Evolutionary conservation across 345 rosid species (phyloP), one percentile per base, ranked within the genome.

Genomic region (Eucalyptus pumila): DNA sequence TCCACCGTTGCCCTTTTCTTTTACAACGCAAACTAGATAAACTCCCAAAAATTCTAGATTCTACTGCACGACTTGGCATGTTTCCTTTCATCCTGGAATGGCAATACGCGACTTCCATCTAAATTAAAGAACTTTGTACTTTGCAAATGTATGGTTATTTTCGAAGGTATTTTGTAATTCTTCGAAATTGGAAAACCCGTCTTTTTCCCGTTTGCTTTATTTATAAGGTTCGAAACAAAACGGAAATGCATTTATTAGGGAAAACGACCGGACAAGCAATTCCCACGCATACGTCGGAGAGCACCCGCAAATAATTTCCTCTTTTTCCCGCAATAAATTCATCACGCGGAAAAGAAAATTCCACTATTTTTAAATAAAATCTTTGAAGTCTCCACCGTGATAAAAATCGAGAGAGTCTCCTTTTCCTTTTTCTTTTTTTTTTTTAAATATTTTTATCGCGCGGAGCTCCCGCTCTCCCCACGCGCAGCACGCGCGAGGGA

Each of bases 341-440:
- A 34, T 72, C 26, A 19, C 44, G 1, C 27, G 13, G 13, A 72
- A 72, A 69, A 17, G 40, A 37, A n/a, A 32, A 67, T n/a, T n/a
- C 17, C 76, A 7, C 34, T 69, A 69, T 34, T 69, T 69, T 69
- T 0, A 8, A 4, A 56, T 52, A 19, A 52, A 52, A 21, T 52
- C 54, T 51, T 6, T 16, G 8, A 6, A 51, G 54, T 51, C 54
- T 51, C 37, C 83, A 21, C 83, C 9, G 47, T 23, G 83, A 76
- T 11, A 40, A 76, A 72, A 40, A 76, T 76, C 9, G 44, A 40
- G 47, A 76, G 8, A 11, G 16, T 40, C 83, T 12, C 42, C 40
- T 37, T 3, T 13, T 65, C 11, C 16, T 3, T 15, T 1, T 62
- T 7, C 3, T 60, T 3, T 4, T 7, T 7, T 14, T 10, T 17